These are phyloP conservation scores for Exserohilum rostratum DNA, from an alignment of 2,329 filamentous ascomycete genomes.

Conservation along the genomic window DNA sequence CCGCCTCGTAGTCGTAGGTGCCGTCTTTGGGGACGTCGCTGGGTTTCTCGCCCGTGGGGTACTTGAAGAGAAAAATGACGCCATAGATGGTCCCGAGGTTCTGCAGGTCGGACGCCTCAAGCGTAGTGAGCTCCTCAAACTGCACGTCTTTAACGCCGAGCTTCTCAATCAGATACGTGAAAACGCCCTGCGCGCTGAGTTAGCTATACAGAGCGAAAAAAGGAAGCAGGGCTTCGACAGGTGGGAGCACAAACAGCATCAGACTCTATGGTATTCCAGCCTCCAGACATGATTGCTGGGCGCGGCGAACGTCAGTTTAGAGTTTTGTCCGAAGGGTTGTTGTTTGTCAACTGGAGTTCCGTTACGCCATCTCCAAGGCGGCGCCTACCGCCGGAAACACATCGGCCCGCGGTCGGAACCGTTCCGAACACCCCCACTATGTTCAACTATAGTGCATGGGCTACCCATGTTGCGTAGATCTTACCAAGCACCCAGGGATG, in stretches of 20 bases:
- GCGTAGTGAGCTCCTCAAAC: slow-evolving; percentile 92
- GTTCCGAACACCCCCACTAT: slow-evolving; percentile 19
- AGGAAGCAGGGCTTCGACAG: background rate
- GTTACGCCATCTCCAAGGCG: slow-evolving; percentile 23
- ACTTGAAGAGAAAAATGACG: slow-evolving; percentile 99
- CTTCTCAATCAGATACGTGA: slow-evolving; percentile 92
- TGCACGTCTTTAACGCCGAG: slow-evolving; percentile 93
- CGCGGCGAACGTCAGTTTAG: background rate
- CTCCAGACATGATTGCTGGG: slow-evolving; percentile 23
- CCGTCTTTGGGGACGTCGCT: slow-evolving; percentile 77
- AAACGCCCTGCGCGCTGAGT: slow-evolving; percentile 72
- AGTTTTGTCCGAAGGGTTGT: no score
- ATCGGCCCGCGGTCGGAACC: slow-evolving; percentile 25
- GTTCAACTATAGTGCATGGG: background rate
- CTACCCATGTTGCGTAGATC: slow-evolving; percentile 1
- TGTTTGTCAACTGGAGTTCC: slow-evolving; percentile 9
- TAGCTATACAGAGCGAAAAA: slow-evolving; percentile 6
- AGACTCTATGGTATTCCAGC: slow-evolving; percentile 30
- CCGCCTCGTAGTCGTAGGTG: slow-evolving; percentile 75
- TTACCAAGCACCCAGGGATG: background rate
- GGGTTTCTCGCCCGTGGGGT: slow-evolving; percentile 72
- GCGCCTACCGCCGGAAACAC: slow-evolving; percentile 23
- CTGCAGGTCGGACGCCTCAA: slow-evolving; percentile 77
- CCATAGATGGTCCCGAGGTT: slow-evolving; percentile 74
- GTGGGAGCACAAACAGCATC: slow-evolving; percentile 74